These are phyloP conservation scores for Lactifluus rugatus DNA, from an alignment of 768 basidiomycete species.

Conservation along the genomic window DNA sequence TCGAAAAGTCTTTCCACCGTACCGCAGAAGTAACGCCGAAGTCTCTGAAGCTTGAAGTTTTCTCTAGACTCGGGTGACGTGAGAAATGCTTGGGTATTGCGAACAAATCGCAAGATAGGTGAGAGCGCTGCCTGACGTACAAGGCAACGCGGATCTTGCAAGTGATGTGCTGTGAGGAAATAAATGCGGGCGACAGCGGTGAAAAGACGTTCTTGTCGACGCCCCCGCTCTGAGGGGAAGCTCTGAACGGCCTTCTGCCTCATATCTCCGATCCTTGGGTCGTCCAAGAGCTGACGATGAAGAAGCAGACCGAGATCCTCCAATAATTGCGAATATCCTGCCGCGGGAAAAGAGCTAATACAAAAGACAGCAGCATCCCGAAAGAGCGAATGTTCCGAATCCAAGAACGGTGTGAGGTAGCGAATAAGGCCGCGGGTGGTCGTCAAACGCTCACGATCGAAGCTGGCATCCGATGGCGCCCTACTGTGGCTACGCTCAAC, in stretches of 20 bases:
- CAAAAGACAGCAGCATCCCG: conserved; percentile 81
- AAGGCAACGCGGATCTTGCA: conserved; percentile 59
- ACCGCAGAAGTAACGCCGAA: conserved; percentile 87
- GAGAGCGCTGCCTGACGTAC: conserved; percentile 64
- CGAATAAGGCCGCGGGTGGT: conserved; percentile 77
- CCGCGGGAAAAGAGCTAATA: conserved; percentile 76
- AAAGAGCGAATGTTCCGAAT: conserved; percentile 75
- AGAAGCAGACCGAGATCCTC: conserved; percentile 78
- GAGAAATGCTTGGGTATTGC: conserved; percentile 73
- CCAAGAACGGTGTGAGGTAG: conserved; percentile 78
- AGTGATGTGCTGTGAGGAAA: conserved; percentile 67
- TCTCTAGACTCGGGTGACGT: conserved; percentile 61
- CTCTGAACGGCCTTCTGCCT: conserved; percentile 34
- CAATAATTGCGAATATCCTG: conserved; percentile 67
- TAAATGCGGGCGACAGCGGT: conserved; percentile 87
- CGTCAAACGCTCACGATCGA: conserved; percentile 74
- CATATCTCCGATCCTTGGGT: conserved; percentile 33
- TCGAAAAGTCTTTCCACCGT: conserved; percentile 82
- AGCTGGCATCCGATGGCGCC: conserved; percentile 60
- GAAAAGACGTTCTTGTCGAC: conserved; percentile 69
- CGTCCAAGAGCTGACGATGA: conserved; percentile 78
- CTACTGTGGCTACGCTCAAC: conserved; percentile 56
- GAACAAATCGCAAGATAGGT: conserved; percentile 79
- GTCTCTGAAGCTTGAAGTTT: conserved; percentile 63
- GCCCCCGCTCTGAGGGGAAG: conserved; percentile 43